Conservation (phyloP, 2,329 filamentous ascomycete species). For the Exophiala spinifera region DNA sequence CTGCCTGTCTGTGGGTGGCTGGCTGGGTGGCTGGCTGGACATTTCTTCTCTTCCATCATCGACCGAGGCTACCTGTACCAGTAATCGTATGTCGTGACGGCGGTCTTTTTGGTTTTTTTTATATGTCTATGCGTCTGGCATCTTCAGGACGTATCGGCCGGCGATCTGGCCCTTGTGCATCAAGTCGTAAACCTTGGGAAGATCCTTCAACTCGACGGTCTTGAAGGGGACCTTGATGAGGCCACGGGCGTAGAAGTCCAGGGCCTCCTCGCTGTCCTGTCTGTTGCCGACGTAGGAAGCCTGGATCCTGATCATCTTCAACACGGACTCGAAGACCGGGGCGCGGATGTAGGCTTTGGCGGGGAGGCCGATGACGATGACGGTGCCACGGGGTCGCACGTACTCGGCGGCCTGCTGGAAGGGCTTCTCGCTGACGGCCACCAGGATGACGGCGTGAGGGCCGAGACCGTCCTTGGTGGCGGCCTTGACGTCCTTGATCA, state of each 20-base stretch:
- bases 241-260: constrained; percentile 83
- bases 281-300: constrained; percentile 93
- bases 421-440: constrained; percentile 84
- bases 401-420: constrained; percentile 94
- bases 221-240: constrained; percentile 86
- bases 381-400: constrained; percentile 74
- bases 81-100: too few species aligned
- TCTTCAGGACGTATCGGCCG: constrained; percentile 45
- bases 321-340: constrained; percentile 83
- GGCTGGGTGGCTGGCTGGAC: too few species aligned
- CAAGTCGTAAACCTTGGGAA: constrained; percentile 75
- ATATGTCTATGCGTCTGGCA: constrained; percentile 31
- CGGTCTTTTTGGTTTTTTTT: too few species aligned
- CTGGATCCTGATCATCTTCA: constrained; percentile 88
- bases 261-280: constrained; percentile 79
- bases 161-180: constrained; percentile 53
- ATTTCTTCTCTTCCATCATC: too few species aligned
- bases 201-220: constrained; percentile 73
- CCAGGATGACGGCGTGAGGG: constrained; percentile 80
- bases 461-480: constrained; percentile 77
- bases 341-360: constrained; percentile 75
- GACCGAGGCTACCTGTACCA: too few species aligned
- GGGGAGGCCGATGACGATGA: constrained; percentile 87
- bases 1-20: too few species aligned
- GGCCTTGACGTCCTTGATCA: constrained; percentile 80